Evolutionary conservation across 805 yeast species (phyloP).

Genomic region (Blastobotrys parvus): DNA sequence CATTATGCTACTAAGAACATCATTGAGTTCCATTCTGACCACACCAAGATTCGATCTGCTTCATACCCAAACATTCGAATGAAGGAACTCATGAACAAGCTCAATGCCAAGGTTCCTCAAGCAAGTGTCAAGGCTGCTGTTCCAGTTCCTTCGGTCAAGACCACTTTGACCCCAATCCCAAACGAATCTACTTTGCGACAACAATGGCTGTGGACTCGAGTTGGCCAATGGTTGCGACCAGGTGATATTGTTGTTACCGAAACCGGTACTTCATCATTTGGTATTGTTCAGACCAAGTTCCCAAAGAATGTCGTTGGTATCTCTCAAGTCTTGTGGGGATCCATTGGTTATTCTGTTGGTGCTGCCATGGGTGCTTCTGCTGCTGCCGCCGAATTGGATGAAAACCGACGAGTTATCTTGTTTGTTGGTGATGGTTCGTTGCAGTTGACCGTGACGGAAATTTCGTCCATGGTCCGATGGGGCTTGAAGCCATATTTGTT

Average conservation of each 20-base stretch:
- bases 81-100: slow-evolving; percentile 34
- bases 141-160: slow-evolving; percentile 50
- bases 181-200: slow-evolving; percentile 36
- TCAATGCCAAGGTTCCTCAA: slow-evolving; percentile 9
- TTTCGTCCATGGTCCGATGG: slow-evolving; percentile 50
- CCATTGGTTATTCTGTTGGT: slow-evolving; percentile 58
- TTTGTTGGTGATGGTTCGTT: slow-evolving; percentile 65
- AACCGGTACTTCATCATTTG: slow-evolving; percentile 60
- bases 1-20: slow-evolving; percentile 45
- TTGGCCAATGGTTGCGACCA: slow-evolving; percentile 43
- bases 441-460: slow-evolving; percentile 58
- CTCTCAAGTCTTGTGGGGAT: slow-evolving; percentile 58
- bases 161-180: slow-evolving; percentile 41
- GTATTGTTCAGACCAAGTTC: slow-evolving; percentile 47
- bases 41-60: slow-evolving; percentile 44
- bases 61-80: slow-evolving; percentile 46
- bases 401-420: slow-evolving; percentile 43
- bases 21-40: slow-evolving; percentile 49
- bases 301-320: slow-evolving; percentile 45
- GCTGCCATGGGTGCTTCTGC: slow-evolving; percentile 55
- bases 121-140: slow-evolving; percentile 24
- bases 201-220: slow-evolving; percentile 43
- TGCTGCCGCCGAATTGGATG: slow-evolving; percentile 44
- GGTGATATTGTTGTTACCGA: slow-evolving; percentile 55
- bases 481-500: slow-evolving; percentile 49